These are phyloP conservation scores for Cytospora chrysosperma DNA, from an alignment of 2,329 filamentous ascomycete species.

Conservation along the genomic window DNA sequence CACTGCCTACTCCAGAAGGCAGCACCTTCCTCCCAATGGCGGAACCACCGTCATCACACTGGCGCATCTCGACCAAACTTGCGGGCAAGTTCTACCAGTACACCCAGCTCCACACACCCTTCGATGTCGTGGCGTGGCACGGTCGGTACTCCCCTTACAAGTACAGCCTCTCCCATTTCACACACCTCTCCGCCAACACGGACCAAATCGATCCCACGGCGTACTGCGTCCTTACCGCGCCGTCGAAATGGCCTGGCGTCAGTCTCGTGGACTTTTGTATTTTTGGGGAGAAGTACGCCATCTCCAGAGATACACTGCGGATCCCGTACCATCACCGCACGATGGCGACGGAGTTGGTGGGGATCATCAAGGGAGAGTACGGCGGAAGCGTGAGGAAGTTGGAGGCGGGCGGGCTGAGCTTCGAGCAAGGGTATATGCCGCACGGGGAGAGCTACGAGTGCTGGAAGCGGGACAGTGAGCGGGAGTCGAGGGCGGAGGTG, in stretches of 20 bases:
- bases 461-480: constrained; percentile 27
- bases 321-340: constrained; percentile 55
- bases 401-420: constrained; percentile 32
- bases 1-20: constrained; percentile 4
- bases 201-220: constrained; percentile 64
- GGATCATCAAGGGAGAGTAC: constrained; percentile 39
- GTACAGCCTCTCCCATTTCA: constrained; percentile 52
- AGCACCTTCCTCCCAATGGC: neutral
- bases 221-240: constrained; percentile 60
- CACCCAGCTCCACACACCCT: constrained; percentile 60
- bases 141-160: constrained; percentile 55
- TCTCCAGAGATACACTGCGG: constrained; percentile 56
- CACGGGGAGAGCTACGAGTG: constrained; percentile 33
- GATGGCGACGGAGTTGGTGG: constrained; percentile 51
- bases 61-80: constrained; percentile 55
- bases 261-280: constrained; percentile 61
- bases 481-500: constrained; percentile 26
- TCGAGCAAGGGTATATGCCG: constrained; percentile 33
- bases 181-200: constrained; percentile 55
- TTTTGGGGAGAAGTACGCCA: constrained; percentile 63
- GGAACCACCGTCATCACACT: neutral
- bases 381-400: constrained; percentile 32
- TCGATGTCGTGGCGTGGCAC: constrained; percentile 67
- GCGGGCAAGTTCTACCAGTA: constrained; percentile 58
- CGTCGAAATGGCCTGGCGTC: constrained; percentile 50